Evolutionary conservation across 352 stramenopile species (phyloP).

Genomic region (Bremia lactucae): DNA sequence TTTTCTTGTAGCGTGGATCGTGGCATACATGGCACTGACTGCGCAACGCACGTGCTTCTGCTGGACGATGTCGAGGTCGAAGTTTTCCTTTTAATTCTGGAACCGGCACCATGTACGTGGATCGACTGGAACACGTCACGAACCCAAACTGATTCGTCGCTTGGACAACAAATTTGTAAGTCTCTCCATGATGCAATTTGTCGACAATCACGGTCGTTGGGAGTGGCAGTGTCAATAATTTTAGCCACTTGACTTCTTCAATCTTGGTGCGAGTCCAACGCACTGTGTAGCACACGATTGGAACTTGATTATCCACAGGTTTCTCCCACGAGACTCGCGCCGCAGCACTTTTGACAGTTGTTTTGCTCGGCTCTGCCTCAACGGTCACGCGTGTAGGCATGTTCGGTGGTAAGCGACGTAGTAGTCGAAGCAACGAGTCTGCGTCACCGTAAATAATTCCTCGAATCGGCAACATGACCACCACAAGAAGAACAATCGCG

Average conservation of each 20-base stretch:
- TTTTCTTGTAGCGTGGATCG: constrained; percentile 51
- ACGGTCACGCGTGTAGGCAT: constrained; percentile 75
- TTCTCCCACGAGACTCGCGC: constrained; percentile 73
- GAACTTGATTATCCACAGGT: constrained; percentile 59
- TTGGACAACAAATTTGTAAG: constrained; percentile 79
- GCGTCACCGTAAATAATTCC: constrained; percentile 79
- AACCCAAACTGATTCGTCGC: constrained; percentile 74
- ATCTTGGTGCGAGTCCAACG: constrained; percentile 70
- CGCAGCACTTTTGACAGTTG: constrained; percentile 39
- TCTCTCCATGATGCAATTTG: constrained; percentile 64
- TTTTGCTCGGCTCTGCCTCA: constrained; percentile 47
- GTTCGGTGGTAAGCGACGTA: constrained; percentile 62
- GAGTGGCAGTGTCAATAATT: constrained; percentile 55
- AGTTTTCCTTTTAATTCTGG: constrained; percentile 63
- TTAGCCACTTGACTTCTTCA: constrained; percentile 70
- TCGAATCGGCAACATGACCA: constrained; percentile 68
- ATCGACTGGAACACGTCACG: constrained; percentile 61
- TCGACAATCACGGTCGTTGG: constrained; percentile 48
- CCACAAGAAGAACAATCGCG: constrained; percentile 56
- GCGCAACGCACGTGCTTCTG: constrained; percentile 26
- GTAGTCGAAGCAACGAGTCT: constrained; percentile 52
- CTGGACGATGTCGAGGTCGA: constrained; percentile 23
- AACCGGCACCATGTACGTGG: constrained; percentile 78
- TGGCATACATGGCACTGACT: constrained; percentile 73
- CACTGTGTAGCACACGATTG: constrained; percentile 78